Base-by-base conservation (phyloP, 305 asterid genomes). In the Stenogyne calaminthoides region DNA sequence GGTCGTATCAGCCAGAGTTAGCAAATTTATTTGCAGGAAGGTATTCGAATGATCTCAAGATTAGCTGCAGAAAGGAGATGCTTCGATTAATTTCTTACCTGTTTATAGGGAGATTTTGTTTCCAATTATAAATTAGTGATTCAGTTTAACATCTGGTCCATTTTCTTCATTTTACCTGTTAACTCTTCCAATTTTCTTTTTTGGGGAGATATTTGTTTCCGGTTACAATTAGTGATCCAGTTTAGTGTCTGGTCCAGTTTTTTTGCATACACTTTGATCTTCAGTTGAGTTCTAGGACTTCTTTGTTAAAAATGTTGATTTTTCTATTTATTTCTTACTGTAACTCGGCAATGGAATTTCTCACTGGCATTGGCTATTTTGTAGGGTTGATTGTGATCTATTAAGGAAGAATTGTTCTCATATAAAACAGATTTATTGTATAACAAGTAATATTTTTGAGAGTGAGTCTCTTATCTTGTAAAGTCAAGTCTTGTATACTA, bases 11-110 rank as follows among this genome's bases (percentile, higher is more conserved):
- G 82, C 89, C 66, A 84, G 93, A 80, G 97, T 86, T 29, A 79
- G 96, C 88, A 90, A 83, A 80, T 85, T 81, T 69, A 67, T 90
- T 49, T 81, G 96, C 83, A 77, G 88, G 80, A 88, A 87, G 71
- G 74, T 84, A 11, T 67, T 87, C 66, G 67, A 74, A 55, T 81
- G 80, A 76, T 69, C 18, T 14, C 40, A 70, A 72, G 68, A 70
- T 70, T 18, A 46, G 36, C 6, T 7, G 42, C 66, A 7, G 20
- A 4, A 42, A 15, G 34, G 64, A 60, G n/a, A 40, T 22, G 27
- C 42, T 49, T 74, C 9, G 60, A 55, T 55, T 19, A 66, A 37
- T 46, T 49, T 37, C 49, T 70, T 66, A 69, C 66, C 56, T 62
- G 61, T 63, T 32, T 20, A 1, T 20, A 8, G 7, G 19, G 64